Percentiles rank a stretch among this genome's conserved stretches.
Evolutionary conservation across 2,329 filamentous ascomycete genomes (phyloP).

Genomic region (Hypoxylon sp.): DNA sequence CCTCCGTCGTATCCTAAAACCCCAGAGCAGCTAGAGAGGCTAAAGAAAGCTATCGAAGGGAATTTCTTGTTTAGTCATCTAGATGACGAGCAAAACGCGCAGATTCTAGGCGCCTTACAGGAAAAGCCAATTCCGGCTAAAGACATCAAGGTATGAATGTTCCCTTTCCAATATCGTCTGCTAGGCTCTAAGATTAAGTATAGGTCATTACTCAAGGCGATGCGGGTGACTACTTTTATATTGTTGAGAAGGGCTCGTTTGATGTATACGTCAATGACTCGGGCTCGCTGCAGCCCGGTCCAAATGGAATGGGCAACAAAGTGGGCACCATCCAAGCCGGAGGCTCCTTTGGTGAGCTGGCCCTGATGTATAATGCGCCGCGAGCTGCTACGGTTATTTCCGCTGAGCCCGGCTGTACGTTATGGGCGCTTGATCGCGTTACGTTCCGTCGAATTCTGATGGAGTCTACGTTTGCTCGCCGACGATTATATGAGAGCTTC

Average conservation of each 20-base stretch:
- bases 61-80: constrained; percentile 97
- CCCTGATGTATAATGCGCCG: constrained; percentile 98
- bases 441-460: constrained; percentile 98
- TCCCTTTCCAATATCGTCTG: background rate
- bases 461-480: constrained; percentile 96
- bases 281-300: constrained; percentile 83
- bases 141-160: constrained; percentile 74
- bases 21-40: constrained; percentile 81
- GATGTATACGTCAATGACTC: constrained; percentile 89
- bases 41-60: constrained; percentile 84
- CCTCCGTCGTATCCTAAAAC: constrained; percentile 90
- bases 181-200: constrained; percentile 46
- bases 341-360: constrained; percentile 95
- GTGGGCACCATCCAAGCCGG: constrained; percentile 88
- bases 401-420: constrained; percentile 80
- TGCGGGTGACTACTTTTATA: constrained; percentile 96
- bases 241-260: constrained; percentile 92
- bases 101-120: constrained; percentile 90
- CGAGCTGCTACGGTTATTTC: constrained; percentile 95
- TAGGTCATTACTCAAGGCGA: constrained; percentile 97
- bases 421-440: constrained; percentile 95
- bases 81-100: constrained; percentile 90
- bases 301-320: constrained; percentile 84
- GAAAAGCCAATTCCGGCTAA: constrained; percentile 97
- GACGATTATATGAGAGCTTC: constrained; percentile 97